Percentiles rank a stretch among this genome's conserved stretches.
Conservation (phyloP, 108 stramenopile species). For the Nitzschia sp. region DNA sequence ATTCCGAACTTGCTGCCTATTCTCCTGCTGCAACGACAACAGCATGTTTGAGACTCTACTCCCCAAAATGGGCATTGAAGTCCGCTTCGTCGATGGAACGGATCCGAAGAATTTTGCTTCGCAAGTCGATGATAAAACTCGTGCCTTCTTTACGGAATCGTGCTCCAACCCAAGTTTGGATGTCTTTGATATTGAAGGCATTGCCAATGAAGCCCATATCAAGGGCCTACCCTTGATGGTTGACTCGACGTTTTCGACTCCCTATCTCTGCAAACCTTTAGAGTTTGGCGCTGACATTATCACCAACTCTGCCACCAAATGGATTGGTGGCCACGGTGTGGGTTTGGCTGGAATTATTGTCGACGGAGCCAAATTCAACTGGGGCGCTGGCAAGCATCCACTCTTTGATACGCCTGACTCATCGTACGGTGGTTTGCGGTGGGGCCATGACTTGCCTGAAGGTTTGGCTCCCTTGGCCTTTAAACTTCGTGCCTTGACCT, state of each 20-base stretch:
- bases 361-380: constrained; percentile 64
- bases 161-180: constrained; percentile 73
- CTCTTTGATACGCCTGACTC: constrained; percentile 67
- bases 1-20: no score
- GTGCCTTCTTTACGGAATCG: constrained; percentile 80
- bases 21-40: no score
- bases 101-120: constrained; percentile 54
- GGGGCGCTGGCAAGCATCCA: constrained; percentile 83
- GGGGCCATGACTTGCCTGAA: constrained; percentile 81
- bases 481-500: constrained; percentile 67
- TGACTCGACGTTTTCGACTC: constrained; percentile 86
- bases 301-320: constrained; percentile 83
- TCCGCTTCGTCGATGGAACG: constrained; percentile 71
- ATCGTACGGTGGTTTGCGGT: constrained; percentile 72
- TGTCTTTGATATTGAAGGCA: constrained; percentile 69
- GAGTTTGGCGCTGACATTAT: constrained; percentile 87
- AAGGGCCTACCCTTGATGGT: constrained; percentile 83
- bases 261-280: constrained; percentile 82
- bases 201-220: constrained; percentile 57
- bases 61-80: constrained; percentile 76
- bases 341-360: constrained; percentile 74
- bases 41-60: constrained; percentile 79
- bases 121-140: constrained; percentile 80
- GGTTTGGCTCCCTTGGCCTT: constrained; percentile 71
- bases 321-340: constrained; percentile 78